These are phyloP conservation scores for Talaromyces islandicus DNA, from an alignment of 2,329 filamentous ascomycete species.

Conservation along the genomic window DNA sequence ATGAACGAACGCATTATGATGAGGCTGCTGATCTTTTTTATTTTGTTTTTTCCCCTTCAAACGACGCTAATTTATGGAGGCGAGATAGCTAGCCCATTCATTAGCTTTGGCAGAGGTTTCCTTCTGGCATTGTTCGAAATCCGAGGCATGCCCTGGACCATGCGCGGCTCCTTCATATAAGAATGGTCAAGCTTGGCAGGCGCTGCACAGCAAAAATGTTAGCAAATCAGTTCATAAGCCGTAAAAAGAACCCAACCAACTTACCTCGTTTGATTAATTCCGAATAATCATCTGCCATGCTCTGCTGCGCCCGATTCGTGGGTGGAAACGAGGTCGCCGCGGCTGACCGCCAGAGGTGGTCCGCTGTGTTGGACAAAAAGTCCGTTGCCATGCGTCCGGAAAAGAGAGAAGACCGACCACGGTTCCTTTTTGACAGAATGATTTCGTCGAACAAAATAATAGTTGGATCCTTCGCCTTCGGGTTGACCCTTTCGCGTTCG, in stretches of 20 bases:
- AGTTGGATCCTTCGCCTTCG: conserved; percentile 47
- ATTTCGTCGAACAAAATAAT: conserved; percentile 61
- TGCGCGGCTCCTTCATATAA: conserved; percentile 85
- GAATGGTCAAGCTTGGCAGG: conserved; percentile 79
- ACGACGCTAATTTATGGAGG: conserved; percentile 18
- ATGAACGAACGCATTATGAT: neutral
- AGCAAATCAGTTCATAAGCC: neutral
- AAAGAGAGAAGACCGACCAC: conserved; percentile 54
- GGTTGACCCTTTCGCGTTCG: conserved; percentile 52
- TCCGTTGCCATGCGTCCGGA: conserved; percentile 44
- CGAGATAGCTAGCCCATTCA: conserved; percentile 34
- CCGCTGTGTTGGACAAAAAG: conserved; percentile 57
- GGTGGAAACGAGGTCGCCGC: conserved; percentile 52
- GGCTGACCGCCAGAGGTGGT: conserved; percentile 60
- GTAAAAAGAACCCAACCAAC: conserved; percentile 11
- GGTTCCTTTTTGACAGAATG: conserved; percentile 58
- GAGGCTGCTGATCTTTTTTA: neutral
- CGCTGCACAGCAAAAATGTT: conserved; percentile 17
- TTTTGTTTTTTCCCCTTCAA: neutral
- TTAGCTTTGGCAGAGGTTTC: conserved; percentile 39
- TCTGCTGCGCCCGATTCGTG: conserved; percentile 42
- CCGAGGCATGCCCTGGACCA: conserved; percentile 79
- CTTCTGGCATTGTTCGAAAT: conserved; percentile 42
- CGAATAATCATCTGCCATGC: conserved; percentile 46
- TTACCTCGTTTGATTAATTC: conserved; percentile 46